These are phyloP conservation scores for Paramarasmius palmivorus DNA, from an alignment of 1,284 basidiomycete species.

Conservation along the genomic window DNA sequence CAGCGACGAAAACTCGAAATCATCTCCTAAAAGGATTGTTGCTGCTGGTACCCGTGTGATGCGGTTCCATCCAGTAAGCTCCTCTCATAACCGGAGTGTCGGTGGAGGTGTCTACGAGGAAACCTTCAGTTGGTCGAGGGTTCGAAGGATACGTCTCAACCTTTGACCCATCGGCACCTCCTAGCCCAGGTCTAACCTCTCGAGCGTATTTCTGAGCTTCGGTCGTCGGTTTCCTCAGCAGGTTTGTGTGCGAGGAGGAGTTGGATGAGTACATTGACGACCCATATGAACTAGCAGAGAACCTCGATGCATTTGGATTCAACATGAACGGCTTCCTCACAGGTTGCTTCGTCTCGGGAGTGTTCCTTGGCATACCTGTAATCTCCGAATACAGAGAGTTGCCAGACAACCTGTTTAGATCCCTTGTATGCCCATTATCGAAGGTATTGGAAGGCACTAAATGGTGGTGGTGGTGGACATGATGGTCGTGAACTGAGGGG, in stretches of 20 bases:
- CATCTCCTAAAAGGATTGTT: slow-evolving; percentile 1
- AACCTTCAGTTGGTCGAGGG: neutral
- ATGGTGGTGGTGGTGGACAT: slow-evolving; percentile 24
- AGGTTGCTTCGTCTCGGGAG: slow-evolving; percentile 69
- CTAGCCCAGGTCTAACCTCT: neutral
- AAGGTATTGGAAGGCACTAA: slow-evolving; percentile 11
- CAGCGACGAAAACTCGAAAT: neutral
- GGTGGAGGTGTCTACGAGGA: neutral
- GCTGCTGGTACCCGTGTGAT: neutral
- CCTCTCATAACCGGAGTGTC: neutral
- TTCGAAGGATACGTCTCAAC: neutral
- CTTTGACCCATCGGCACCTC: slow-evolving; percentile 1
- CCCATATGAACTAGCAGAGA: slow-evolving; percentile 33
- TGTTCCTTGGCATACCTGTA: slow-evolving; percentile 58
- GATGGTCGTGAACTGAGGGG: slow-evolving; percentile 40
- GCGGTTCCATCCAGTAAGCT: neutral
- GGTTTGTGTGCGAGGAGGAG: neutral
- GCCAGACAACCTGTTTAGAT: slow-evolving; percentile 43
- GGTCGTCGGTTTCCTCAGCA: neutral
- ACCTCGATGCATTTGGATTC: slow-evolving; percentile 24
- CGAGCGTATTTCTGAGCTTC: slow-evolving; percentile 1
- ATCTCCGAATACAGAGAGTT: slow-evolving; percentile 68
- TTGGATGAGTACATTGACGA: slow-evolving; percentile 4
- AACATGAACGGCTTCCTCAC: slow-evolving; percentile 46
- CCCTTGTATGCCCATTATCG: slow-evolving; percentile 26